A percentile compares a stretch with the other conserved stretches of the same genome.
phyloP scores from a whole-genome alignment of 768 basidiomycete genomes.

The Russula virescens region DNA sequence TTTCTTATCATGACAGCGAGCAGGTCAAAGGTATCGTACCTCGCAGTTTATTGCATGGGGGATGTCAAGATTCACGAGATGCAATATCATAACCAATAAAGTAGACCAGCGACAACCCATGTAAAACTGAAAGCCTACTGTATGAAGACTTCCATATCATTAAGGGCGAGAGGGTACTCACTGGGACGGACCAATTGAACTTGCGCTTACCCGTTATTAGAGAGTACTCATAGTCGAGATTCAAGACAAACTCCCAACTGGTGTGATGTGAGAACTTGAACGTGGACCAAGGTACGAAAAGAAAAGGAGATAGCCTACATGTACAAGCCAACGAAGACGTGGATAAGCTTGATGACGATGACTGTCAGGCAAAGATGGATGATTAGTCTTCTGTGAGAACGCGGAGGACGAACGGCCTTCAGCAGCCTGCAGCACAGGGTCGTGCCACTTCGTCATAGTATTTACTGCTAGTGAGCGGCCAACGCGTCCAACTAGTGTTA shows the following conservation, averaged over 20 bases:
- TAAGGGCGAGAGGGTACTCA: background rate
- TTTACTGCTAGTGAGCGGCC: too few relatives aligned
- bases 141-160: background rate
- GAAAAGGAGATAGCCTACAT: background rate
- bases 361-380: background rate
- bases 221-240: constrained; percentile 4
- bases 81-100: background rate
- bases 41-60: background rate
- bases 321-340: background rate
- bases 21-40: background rate
- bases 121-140: background rate
- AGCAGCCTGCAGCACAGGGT: background rate
- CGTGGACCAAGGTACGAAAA: too few relatives aligned
- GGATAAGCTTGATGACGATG: background rate
- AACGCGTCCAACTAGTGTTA: too few relatives aligned
- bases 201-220: constrained; percentile 3
- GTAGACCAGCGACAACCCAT: constrained; percentile 9
- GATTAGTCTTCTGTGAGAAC: background rate
- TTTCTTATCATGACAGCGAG: background rate
- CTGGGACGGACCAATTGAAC: background rate
- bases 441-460: background rate
- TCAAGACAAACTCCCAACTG: constrained; percentile 9
- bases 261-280: background rate
- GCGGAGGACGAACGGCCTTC: background rate
- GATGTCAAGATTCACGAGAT: background rate